Conservation (phyloP, 371 early-diverging fungal species). For the Choanephora cucurbitarum region DNA sequence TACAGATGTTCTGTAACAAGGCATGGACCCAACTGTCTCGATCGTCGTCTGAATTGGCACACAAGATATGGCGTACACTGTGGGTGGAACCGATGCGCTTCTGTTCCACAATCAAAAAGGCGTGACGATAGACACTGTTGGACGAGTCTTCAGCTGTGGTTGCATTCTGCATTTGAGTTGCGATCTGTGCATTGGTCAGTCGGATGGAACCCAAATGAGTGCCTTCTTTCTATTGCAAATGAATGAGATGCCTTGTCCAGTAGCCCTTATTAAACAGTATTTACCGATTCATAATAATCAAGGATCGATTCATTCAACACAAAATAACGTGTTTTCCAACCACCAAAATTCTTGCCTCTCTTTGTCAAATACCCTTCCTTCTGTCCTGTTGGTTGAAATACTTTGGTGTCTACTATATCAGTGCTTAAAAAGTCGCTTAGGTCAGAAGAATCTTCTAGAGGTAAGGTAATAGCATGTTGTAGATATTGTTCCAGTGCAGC, state of each 20-base stretch:
- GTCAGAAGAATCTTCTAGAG: slow-evolving; percentile 65
- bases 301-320: slow-evolving; percentile 61
- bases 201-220: slow-evolving; percentile 55
- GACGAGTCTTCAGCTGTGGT: slow-evolving; percentile 38
- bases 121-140: slow-evolving; percentile 73
- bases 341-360: slow-evolving; percentile 87
- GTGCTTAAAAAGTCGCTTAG: slow-evolving; percentile 78
- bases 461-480: slow-evolving; percentile 63
- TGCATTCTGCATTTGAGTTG: slow-evolving; percentile 43
- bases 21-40: slow-evolving; percentile 89
- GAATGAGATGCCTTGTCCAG: neutral
- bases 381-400: slow-evolving; percentile 25
- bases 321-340: slow-evolving; percentile 88
- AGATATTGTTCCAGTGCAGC: slow-evolving; percentile 78
- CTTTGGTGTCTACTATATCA: slow-evolving; percentile 55
- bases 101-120: slow-evolving; percentile 78
- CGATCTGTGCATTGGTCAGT: slow-evolving; percentile 55
- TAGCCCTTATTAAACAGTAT: slow-evolving; percentile 1
- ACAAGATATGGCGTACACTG: slow-evolving; percentile 75
- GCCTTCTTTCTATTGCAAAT: slow-evolving; percentile 59
- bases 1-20: slow-evolving; percentile 51
- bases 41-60: slow-evolving; percentile 87
- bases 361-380: slow-evolving; percentile 86
- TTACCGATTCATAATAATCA: slow-evolving; percentile 76
- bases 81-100: slow-evolving; percentile 64